These are phyloP conservation scores for Spongospora subterranea DNA, from an alignment of 208 protist genomes.

Conservation along the genomic window DNA sequence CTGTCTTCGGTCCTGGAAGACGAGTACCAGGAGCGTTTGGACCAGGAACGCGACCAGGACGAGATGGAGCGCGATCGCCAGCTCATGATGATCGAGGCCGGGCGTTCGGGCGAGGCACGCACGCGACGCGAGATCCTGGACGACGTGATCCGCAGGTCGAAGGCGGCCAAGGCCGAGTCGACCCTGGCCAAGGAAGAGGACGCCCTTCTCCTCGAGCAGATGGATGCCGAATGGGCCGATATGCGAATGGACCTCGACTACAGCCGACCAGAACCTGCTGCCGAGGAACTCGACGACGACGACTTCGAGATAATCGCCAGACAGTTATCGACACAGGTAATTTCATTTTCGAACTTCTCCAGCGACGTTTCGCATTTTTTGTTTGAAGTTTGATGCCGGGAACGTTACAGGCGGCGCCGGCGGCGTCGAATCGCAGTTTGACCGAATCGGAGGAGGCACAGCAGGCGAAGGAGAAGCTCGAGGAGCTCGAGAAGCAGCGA, in stretches of 20 bases:
- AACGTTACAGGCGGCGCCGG: background rate
- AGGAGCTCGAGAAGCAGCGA: slow-evolving; percentile 4
- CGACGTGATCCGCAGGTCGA: background rate
- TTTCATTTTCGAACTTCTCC: too few relatives aligned
- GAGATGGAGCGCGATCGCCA: slow-evolving; percentile 4
- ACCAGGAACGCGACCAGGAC: background rate
- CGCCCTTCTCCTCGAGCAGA: background rate
- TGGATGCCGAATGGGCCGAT: background rate
- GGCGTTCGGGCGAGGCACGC: background rate
- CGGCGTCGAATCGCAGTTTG: slow-evolving; percentile 2
- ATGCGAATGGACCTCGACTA: background rate
- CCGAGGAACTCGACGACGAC: background rate
- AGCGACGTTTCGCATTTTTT: too few relatives aligned
- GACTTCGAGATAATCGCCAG: slow-evolving; percentile 22
- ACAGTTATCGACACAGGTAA: slow-evolving; percentile 34
- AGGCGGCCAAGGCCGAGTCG: background rate
- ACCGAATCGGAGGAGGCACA: background rate
- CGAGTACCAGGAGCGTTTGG: background rate
- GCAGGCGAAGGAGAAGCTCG: background rate
- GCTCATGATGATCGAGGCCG: background rate
- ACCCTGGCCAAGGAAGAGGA: slow-evolving; percentile 25
- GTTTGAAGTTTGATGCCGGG: background rate
- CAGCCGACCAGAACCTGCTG: background rate
- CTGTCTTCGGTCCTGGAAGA: slow-evolving; percentile 25
- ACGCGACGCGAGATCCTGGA: slow-evolving; percentile 23